Percentiles rank a stretch among this genome's conserved stretches.
phyloP scores from a whole-genome alignment of 306 rosid genomes.

The Clitoria ternatea region DNA sequence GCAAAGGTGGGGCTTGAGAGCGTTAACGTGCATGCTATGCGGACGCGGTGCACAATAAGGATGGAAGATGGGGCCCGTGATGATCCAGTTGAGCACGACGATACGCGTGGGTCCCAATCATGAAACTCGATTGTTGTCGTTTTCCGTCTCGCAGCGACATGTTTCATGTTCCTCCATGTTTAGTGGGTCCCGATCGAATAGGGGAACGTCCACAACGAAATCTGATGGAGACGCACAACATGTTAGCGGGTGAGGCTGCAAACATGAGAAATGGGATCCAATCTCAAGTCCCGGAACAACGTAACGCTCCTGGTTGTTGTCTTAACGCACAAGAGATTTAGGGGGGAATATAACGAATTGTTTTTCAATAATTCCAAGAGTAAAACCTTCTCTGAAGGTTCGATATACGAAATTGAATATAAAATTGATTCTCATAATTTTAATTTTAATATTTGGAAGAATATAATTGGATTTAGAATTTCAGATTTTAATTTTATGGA shows the following conservation, averaged over 20 bases:
- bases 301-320: background rate
- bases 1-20: background rate
- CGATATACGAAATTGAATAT: no score
- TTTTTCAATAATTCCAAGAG: no score
- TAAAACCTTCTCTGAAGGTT: no score
- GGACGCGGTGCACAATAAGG: constrained; percentile 44
- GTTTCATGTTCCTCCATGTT: background rate
- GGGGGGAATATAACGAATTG: no score
- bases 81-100: constrained; percentile 34
- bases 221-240: constrained; percentile 26
- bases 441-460: no score
- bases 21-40: constrained; percentile 15
- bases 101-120: constrained; percentile 54
- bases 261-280: background rate
- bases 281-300: background rate
- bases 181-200: constrained; percentile 23
- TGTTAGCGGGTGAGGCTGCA: background rate
- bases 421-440: no score
- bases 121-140: constrained; percentile 22
- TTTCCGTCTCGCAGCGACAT: background rate
- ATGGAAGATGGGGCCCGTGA: constrained; percentile 25
- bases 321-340: no score
- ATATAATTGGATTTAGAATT: no score
- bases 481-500: no score
- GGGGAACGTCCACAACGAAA: background rate